Evolutionary conservation across 129 eudicot genomes (phyloP).

Genomic region (Tagetes patula): DNA sequence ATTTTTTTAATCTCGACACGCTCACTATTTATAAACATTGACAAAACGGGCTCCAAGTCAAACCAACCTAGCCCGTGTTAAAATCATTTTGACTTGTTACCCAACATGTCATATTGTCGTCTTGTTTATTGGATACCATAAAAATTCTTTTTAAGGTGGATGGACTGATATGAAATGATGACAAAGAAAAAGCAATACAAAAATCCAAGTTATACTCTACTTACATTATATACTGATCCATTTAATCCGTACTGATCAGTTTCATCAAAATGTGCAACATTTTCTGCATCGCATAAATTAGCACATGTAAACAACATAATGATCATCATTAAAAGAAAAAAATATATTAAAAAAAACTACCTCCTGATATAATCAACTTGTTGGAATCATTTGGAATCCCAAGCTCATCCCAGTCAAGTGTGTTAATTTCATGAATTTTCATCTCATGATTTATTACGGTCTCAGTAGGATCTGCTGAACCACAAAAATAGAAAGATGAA

Average conservation of each 20-base stretch:
- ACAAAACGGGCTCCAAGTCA: background rate
- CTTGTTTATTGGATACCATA: background rate
- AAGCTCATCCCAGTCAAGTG: constrained; percentile 96
- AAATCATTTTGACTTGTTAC: background rate
- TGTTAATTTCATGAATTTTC: constrained; percentile 82
- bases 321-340: background rate
- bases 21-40: background rate
- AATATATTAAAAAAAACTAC: constrained; percentile 26
- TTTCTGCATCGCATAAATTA: constrained; percentile 37
- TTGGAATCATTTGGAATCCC: constrained; percentile 55
- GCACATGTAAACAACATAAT: constrained; percentile 4
- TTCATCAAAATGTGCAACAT: constrained; percentile 37
- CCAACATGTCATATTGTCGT: background rate
- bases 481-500: constrained; percentile 3
- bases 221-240: constrained; percentile 48
- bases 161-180: background rate
- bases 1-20: background rate
- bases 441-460: constrained; percentile 55
- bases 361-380: constrained; percentile 47
- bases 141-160: constrained; percentile 2
- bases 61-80: background rate
- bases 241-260: constrained; percentile 34
- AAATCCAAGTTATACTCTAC: constrained; percentile 25
- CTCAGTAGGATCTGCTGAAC: constrained; percentile 42
- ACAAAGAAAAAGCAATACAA: background rate